Evolutionary conservation across 306 rosid species (phyloP).

Genomic region (apple (Malus domestica)): ASM211411v1 NC_041804.1:40735501-40736000

Average conservation of each 20-base stretch:
- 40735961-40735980: background rate
- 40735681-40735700: slow-evolving; percentile 53
- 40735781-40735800: slow-evolving; percentile 50
- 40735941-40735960: background rate
- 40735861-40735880: background rate
- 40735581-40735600: slow-evolving; percentile 3
- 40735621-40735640: slow-evolving; percentile 42
- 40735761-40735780: slow-evolving; percentile 26
- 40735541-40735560: no score
- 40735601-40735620: slow-evolving; percentile 60
- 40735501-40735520: no score
- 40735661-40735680: slow-evolving; percentile 82
- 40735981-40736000: background rate
- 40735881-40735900: background rate
- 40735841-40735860: background rate
- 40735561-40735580: background rate
- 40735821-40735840: background rate
- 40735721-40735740: background rate
- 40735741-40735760: slow-evolving; percentile 10
- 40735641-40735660: slow-evolving; percentile 71
- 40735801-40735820: slow-evolving; percentile 47
- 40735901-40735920: background rate
- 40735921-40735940: background rate
- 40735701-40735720: background rate
- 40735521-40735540: no score